Percentiles rank a stretch among this genome's conserved stretches.
Conservation (phyloP, 148 eudicot genomes). For the Rhododendron ovatum region DNA sequence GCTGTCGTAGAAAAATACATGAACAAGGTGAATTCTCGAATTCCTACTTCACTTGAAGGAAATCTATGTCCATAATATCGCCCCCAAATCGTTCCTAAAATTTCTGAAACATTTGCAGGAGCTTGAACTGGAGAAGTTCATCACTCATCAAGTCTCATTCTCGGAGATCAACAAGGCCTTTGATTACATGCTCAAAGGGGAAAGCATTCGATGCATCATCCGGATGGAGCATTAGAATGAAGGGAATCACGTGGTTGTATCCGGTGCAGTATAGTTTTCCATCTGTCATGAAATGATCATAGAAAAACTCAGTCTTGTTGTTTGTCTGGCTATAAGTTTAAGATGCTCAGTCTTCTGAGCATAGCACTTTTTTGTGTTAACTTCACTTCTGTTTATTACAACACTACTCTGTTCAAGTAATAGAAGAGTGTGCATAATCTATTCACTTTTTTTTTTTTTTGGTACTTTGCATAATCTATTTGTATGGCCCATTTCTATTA, state of each 20-base stretch:
- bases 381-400: not conserved
- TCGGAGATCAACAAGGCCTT: constrained; percentile 58
- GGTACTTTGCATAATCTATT: not conserved
- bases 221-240: constrained; percentile 7
- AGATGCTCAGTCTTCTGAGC: not conserved
- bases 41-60: not conserved
- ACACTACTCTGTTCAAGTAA: not conserved
- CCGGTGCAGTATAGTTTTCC: not conserved
- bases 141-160: constrained; percentile 45
- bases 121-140: constrained; percentile 36
- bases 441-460: too few species aligned
- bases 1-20: constrained; percentile 64
- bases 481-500: not conserved
- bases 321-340: not conserved
- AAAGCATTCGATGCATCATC: constrained; percentile 20
- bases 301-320: not conserved
- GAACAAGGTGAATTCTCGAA: constrained; percentile 42
- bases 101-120: not conserved
- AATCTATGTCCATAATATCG: not conserved
- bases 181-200: constrained; percentile 44
- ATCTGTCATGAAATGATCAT: not conserved
- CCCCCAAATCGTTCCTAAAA: not conserved
- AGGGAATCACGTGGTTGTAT: not conserved
- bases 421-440: not conserved
- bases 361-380: not conserved